Percentiles rank a stretch among this genome's conserved stretches.
Evolutionary conservation across 495 filamentous ascomycete species (phyloP).

Genomic region (Neurospora cerealis): DNA sequence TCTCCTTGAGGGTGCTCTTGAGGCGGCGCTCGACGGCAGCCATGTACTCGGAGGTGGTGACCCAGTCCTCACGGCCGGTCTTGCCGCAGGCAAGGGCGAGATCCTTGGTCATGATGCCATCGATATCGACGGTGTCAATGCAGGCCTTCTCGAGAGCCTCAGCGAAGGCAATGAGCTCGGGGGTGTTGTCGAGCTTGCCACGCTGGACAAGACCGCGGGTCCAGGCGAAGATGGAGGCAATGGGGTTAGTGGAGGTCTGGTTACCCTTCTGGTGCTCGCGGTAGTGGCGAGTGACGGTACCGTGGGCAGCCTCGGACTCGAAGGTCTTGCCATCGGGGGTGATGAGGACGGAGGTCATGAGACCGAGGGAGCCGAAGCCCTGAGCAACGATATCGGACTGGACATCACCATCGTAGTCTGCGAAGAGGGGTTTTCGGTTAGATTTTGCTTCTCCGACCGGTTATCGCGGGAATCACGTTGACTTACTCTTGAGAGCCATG

Average conservation of each 20-base stretch:
- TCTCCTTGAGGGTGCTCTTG: constrained; percentile 49
- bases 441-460: neutral
- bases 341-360: constrained; percentile 96
- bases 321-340: constrained; percentile 93
- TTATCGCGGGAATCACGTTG: neutral
- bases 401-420: constrained; percentile 97
- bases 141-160: constrained; percentile 91
- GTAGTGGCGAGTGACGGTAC: constrained; percentile 96
- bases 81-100: constrained; percentile 83
- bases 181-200: constrained; percentile 79
- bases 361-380: constrained; percentile 93
- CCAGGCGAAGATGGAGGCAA: constrained; percentile 98
- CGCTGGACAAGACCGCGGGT: constrained; percentile 90
- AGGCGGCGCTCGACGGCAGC: constrained; percentile 80
- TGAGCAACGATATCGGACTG: constrained; percentile 98
- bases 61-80: constrained; percentile 70
- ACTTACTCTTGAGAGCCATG: constrained; percentile 93
- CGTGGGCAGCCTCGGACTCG: constrained; percentile 95
- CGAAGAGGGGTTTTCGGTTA: neutral
- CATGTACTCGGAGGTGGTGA: constrained; percentile 82
- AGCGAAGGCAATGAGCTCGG: constrained; percentile 79
- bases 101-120: constrained; percentile 99
- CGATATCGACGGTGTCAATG: constrained; percentile 82
- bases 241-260: constrained; percentile 96
- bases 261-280: constrained; percentile 95